These are phyloP conservation scores for Marasmius fiardii DNA, from an alignment of 1,284 basidiomycete species.

Conservation along the genomic window DNA sequence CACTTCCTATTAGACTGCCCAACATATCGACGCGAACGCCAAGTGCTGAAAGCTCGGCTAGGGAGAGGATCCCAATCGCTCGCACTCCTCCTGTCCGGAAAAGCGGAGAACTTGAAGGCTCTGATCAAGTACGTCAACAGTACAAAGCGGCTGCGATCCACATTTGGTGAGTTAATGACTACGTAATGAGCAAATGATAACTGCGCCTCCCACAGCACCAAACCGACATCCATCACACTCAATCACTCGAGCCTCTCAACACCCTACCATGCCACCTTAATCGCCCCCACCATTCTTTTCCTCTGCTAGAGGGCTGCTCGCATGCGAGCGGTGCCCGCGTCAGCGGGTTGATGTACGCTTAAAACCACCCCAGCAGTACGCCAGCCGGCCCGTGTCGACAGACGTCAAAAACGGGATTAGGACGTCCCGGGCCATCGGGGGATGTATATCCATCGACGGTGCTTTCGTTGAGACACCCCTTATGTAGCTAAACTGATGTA, in stretches of 20 bases:
- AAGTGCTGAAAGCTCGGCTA: not conserved
- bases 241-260: too few species aligned
- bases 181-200: not conserved
- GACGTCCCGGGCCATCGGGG: not conserved
- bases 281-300: too few species aligned
- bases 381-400: not conserved
- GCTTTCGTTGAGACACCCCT: not conserved
- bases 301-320: not conserved
- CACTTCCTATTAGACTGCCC: conserved; percentile 19
- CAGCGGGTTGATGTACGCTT: not conserved
- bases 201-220: not conserved
- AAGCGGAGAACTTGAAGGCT: not conserved
- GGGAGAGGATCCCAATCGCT: conserved; percentile 1
- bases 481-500: too few species aligned
- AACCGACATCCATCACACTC: not conserved
- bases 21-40: conserved; percentile 7
- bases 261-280: not conserved
- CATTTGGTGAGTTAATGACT: not conserved
- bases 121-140: not conserved
- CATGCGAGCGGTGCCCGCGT: not conserved
- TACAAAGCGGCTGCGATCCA: not conserved
- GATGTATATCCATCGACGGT: not conserved
- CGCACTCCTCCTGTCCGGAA: not conserved
- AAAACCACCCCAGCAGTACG: not conserved
- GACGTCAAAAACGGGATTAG: not conserved